These are phyloP conservation scores for Scheffersomyces parashehatae DNA, from an alignment of 1,139 yeast genomes.

Conservation along the genomic window DNA sequence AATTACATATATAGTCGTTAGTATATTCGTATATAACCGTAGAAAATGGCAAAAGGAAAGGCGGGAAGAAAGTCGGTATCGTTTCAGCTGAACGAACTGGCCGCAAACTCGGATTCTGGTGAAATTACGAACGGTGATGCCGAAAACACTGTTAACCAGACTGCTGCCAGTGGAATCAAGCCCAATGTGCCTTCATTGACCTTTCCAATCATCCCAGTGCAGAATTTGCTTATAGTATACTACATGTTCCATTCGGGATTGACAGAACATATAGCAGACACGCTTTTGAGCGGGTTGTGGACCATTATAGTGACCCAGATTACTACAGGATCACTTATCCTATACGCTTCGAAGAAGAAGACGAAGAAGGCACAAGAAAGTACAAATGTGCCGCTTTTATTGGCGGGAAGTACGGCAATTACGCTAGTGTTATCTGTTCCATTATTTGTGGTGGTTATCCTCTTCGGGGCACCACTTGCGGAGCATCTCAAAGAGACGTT, in stretches of 20 bases:
- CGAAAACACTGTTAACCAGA: background rate
- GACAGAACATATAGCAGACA: conserved; percentile 25
- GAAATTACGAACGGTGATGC: background rate
- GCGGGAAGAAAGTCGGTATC: conserved; percentile 14
- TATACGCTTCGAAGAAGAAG: conserved; percentile 10
- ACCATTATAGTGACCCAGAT: conserved; percentile 14
- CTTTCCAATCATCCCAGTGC: conserved; percentile 43
- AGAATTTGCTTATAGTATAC: conserved; percentile 39
- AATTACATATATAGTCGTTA: too few species aligned
- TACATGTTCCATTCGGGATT: conserved; percentile 38
- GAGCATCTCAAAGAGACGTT: conserved; percentile 58
- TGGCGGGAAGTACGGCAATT: conserved; percentile 38
- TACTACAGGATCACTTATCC: background rate
- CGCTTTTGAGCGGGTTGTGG: conserved; percentile 29
- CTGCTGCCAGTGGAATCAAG: too few species aligned
- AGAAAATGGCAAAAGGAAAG: conserved; percentile 8
- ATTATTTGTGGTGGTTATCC: conserved; percentile 50
- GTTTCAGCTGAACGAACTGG: conserved; percentile 6
- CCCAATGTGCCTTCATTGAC: conserved; percentile 9
- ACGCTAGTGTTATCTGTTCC: conserved; percentile 52
- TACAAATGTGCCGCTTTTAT: conserved; percentile 34
- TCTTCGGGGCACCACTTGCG: conserved; percentile 88
- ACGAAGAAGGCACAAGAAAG: conserved; percentile 17
- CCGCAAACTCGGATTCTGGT: background rate
- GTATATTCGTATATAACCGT: too few species aligned